These are phyloP conservation scores for Zarea fungicola DNA, from an alignment of 2,329 filamentous ascomycete species.

Conservation along the genomic window DNA sequence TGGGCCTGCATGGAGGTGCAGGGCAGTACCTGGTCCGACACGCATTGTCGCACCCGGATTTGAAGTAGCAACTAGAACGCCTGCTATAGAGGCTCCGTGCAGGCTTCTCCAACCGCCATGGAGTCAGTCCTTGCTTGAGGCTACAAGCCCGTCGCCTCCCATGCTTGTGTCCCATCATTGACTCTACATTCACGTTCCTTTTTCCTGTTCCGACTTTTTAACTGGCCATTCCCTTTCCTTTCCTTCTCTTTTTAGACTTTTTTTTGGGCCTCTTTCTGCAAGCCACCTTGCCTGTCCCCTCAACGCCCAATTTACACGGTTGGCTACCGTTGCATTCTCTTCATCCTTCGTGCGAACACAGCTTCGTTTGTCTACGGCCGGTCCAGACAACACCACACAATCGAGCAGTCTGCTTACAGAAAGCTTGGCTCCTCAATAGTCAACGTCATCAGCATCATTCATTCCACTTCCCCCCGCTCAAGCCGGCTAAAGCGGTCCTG, in stretches of 20 bases:
- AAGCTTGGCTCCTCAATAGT: constrained; percentile 8
- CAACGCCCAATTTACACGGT: background rate
- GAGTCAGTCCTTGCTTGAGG: background rate
- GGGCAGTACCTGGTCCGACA: constrained; percentile 2
- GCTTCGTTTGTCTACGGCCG: constrained; percentile 8
- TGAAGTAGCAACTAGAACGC: background rate
- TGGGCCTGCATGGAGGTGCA: too few species aligned
- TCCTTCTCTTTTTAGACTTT: constrained; percentile 7
- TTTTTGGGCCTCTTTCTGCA: constrained; percentile 7
- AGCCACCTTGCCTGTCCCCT: constrained; percentile 8
- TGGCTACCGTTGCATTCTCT: constrained; percentile 6
- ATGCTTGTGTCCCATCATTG: background rate
- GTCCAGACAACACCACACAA: constrained; percentile 8
- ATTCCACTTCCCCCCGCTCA: constrained; percentile 1
- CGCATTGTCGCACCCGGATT: constrained; percentile 6
- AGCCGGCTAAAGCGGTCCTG: constrained; percentile 9
- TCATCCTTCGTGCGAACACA: constrained; percentile 3
- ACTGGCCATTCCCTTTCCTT: background rate
- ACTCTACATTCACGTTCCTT: background rate
- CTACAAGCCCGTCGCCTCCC: background rate
- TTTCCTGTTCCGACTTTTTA: constrained; percentile 4
- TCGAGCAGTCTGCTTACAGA: background rate
- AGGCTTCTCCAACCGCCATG: background rate
- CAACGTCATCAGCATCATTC: background rate
- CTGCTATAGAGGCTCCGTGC: background rate